These are phyloP conservation scores for Ogataea sp. DNA, from an alignment of 805 yeast genomes.

Conservation along the genomic window DNA sequence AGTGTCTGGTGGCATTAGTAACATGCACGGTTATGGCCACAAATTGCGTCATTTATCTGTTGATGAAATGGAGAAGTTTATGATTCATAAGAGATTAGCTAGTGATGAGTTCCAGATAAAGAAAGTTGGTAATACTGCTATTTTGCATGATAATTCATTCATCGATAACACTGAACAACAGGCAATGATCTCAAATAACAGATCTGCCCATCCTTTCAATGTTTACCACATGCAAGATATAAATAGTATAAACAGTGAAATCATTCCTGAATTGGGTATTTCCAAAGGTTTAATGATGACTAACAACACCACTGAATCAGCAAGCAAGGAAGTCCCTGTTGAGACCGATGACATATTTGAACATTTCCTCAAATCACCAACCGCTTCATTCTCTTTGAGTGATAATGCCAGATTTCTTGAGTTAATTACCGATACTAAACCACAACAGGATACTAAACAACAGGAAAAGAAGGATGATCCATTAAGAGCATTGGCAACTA, in stretches of 20 bases:
- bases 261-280: constrained; percentile 21
- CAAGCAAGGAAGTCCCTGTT: constrained; percentile 1
- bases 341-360: constrained; percentile 7
- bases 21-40: too few relatives aligned
- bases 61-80: constrained; percentile 20
- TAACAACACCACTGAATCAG: constrained; percentile 6
- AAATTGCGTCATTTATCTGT: constrained; percentile 14
- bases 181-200: constrained; percentile 13
- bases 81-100: constrained; percentile 22
- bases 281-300: constrained; percentile 14
- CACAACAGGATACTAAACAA: too few relatives aligned
- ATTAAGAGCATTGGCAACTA: too few relatives aligned
- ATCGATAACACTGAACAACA: constrained; percentile 13
- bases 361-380: constrained; percentile 4
- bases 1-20: constrained; percentile 5
- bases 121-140: constrained; percentile 13
- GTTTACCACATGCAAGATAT: background rate
- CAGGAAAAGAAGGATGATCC: too few relatives aligned
- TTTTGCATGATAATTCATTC: background rate
- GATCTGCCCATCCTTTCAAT: too few relatives aligned
- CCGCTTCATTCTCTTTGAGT: background rate
- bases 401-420: background rate
- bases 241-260: constrained; percentile 7
- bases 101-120: constrained; percentile 24
- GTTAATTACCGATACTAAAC: background rate